Base-by-base conservation (phyloP, 805 yeast genomes). In the Saccharomycopsis fodiens region DNA sequence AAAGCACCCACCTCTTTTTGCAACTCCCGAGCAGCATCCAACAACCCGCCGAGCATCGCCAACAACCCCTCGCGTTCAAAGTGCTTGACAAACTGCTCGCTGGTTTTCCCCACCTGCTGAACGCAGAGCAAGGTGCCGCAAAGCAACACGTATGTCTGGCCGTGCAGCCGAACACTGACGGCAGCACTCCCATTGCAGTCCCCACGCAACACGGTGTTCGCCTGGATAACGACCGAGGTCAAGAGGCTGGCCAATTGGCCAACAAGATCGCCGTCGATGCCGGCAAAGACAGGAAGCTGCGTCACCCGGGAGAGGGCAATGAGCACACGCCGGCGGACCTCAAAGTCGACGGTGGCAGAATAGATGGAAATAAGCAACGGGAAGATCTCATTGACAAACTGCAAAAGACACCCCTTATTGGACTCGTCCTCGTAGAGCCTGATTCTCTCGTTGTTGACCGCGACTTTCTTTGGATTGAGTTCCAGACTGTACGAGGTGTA, bases 31-130 rank as follows among this genome's bases (percentile, higher is more conserved):
- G 51, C 52, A 6, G 55, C 52, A 21, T 60, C 62, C 7, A 64
- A 44, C 3, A 77, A 60, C 0, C 55, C 48, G 1, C 62, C 52
- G 7, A 73, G 65, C 56, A 81, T 85, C 15, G 70, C 61, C 3
- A 81, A 58, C n/a, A 83, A 60, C 0, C 96, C 96, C 55, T 86
- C 94, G 45, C 84, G 72, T 54, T 75, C 82, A 51, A 86, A 75
- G 6, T 66, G 69, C 0, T 59, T 55, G 4, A 78, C 55, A 46
- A 74, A 79, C 1, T 59, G 48, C 1, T 61, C 63, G 0, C 80
- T 71, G 15, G 71, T 62, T 37, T 70, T 67, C 0, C 77, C 61
- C 41, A 85, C 57, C 2, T 59, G 49, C 6, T 68, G 63, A 1
- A 78, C 65, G 12, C 81, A 60, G 1, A 72, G 61, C 17, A 47